phyloP scores from a whole-genome alignment of 495 filamentous ascomycete genomes.

The Penicillium soppii region DNA sequence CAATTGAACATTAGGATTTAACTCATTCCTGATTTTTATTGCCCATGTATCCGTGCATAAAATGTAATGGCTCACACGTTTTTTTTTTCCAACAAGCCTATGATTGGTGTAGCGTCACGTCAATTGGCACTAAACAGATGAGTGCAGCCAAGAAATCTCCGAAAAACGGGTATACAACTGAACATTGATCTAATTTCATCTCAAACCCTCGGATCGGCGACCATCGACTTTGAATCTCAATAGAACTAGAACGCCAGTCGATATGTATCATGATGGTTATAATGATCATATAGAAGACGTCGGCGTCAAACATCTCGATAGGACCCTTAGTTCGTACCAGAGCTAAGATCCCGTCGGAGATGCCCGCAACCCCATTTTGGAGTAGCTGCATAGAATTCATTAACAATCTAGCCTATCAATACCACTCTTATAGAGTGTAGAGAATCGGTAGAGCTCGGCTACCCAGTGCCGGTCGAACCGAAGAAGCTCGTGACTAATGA shows the following conservation, averaged over 20 bases:
- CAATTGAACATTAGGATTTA: too few relatives aligned
- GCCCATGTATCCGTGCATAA: not conserved
- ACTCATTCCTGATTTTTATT: too few relatives aligned
- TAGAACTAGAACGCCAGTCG: too few relatives aligned
- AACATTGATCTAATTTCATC: too few relatives aligned
- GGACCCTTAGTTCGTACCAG: not conserved
- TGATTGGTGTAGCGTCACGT: conserved; percentile 1
- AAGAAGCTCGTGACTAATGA: conserved; percentile 22
- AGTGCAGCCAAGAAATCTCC: not conserved
- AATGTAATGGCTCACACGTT: too few relatives aligned
- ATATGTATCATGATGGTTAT: not conserved
- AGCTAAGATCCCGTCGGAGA: not conserved
- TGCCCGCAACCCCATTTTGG: not conserved
- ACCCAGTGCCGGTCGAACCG: conserved; percentile 23
- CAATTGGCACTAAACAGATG: not conserved
- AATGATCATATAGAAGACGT: not conserved
- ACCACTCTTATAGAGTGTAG: too few relatives aligned
- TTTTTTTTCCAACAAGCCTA: not conserved
- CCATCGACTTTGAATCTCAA: too few relatives aligned
- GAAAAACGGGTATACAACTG: not conserved
- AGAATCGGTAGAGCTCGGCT: conserved; percentile 32
- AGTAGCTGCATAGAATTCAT: not conserved
- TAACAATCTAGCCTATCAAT: too few relatives aligned
- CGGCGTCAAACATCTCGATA: not conserved
- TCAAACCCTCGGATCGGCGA: too few relatives aligned